Evolutionary conservation across 1,284 basidiomycete species (phyloP), one percentile per base, ranked within the genome.

Genomic region (Irpex sp.): DNA sequence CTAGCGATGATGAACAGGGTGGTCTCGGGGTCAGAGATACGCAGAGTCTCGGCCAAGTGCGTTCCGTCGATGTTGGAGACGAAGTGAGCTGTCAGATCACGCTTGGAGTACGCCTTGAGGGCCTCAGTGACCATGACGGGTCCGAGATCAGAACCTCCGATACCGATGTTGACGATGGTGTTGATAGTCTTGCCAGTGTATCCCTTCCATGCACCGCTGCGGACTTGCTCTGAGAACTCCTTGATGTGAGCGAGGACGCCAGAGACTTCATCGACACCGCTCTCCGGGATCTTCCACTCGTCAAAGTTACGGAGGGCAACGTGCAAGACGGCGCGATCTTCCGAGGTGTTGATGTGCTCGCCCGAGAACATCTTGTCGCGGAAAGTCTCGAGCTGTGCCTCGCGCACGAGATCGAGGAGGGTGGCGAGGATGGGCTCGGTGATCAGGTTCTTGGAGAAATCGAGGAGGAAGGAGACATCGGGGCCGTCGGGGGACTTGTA

Each of bases 41-140:
- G 85, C 36, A 97, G 78, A 1, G 89, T 92, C 82, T 99, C 97
- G 31, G 94, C 94, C 66, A 99, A 83, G 76, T 99, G 97, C 2
- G 96, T 98, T 21, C 97, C 97, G 75, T 99, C 97, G 77, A 99
- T 97, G 84, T 99, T 99, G 72, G 93, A 95, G 37, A 98, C 94
- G 75, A 99, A 99, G 80, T 93, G 87, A 33, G 90, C 87, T 53
- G 83, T 88, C 63, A 99, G 82, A 75, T 96, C 92, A 67, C 94
- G 90, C 78, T 97, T 92, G 62, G 91, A 82, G 83, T 97, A 99
- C 19, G 88, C 79, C 81, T 97, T 97, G 77, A 99, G 88, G 3
- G 95, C 97, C 80, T 99, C 97, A 33, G 93, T 95, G 66, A 98
- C 95, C 97, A 99, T 99, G 72, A 98, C 95, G 39, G 97, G 97